Conservation (phyloP, 371 early-diverging fungal genomes). For the Mortierella sp. region DNA sequence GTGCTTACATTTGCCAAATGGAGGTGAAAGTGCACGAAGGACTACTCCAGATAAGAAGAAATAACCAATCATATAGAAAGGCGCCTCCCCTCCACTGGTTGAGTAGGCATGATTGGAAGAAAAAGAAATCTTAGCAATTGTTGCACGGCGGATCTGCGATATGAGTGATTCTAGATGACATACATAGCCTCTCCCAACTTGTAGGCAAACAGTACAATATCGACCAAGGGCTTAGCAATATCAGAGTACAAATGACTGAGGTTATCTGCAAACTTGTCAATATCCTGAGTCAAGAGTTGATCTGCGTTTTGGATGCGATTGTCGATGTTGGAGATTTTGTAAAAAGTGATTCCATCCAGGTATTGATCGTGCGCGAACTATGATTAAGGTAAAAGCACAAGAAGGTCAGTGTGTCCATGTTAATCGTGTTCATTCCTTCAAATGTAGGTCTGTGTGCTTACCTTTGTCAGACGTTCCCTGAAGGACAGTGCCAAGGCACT, state of each 20-base stretch:
- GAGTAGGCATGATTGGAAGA: background rate
- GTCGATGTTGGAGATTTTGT: slow-evolving; percentile 85
- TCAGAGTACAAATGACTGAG: slow-evolving; percentile 84
- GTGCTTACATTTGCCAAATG: slow-evolving; percentile 82
- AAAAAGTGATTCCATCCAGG: slow-evolving; percentile 84
- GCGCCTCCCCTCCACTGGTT: slow-evolving; percentile 75
- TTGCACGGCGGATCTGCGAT: background rate
- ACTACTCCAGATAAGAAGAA: slow-evolving; percentile 81
- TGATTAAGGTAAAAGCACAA: background rate
- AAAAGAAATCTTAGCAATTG: background rate
- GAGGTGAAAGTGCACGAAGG: slow-evolving; percentile 85
- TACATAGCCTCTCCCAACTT: slow-evolving; percentile 89
- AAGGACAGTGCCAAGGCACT: slow-evolving; percentile 81
- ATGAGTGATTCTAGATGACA: slow-evolving; percentile 25
- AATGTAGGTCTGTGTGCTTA: slow-evolving; percentile 12
- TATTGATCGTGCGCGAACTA: slow-evolving; percentile 87
- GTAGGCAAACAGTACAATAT: slow-evolving; percentile 86
- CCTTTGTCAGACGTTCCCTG: slow-evolving; percentile 82
- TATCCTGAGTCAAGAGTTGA: slow-evolving; percentile 89
- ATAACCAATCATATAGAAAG: slow-evolving; percentile 84
- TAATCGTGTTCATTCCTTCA: background rate
- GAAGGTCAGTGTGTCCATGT: background rate
- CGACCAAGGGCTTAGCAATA: slow-evolving; percentile 87
- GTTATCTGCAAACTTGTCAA: slow-evolving; percentile 87
- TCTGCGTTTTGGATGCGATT: slow-evolving; percentile 86